These are phyloP conservation scores for Saksenaea vasiformis DNA, from an alignment of 371 early-diverging fungal species.

Conservation along the genomic window DNA sequence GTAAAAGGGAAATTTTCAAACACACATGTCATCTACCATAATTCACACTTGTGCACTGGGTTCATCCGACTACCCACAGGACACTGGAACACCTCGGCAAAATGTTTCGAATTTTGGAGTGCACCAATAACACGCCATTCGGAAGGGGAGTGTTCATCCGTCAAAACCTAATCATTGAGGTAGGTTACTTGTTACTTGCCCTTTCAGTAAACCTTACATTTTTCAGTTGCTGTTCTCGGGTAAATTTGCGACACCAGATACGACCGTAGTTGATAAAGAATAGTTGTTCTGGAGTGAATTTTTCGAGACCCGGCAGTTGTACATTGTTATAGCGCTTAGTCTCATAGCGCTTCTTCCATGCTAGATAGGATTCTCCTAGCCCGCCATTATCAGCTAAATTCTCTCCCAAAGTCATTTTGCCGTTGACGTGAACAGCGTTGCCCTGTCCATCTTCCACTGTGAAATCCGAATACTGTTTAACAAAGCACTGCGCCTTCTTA, in stretches of 20 bases:
- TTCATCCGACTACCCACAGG: constrained; percentile 55
- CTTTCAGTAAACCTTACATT: constrained; percentile 23
- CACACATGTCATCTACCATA: constrained; percentile 40
- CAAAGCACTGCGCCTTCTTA: constrained; percentile 57
- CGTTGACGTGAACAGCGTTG: constrained; percentile 43
- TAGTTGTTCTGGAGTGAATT: constrained; percentile 44
- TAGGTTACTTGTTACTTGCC: neutral
- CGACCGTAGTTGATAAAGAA: constrained; percentile 60
- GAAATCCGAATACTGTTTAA: constrained; percentile 63
- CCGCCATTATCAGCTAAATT: constrained; percentile 84
- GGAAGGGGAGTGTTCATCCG: constrained; percentile 59
- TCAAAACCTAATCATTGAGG: constrained; percentile 25
- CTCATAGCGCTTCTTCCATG: constrained; percentile 13
- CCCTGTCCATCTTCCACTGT: constrained; percentile 29
- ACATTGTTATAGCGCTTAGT: constrained; percentile 38
- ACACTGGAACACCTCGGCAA: constrained; percentile 67
- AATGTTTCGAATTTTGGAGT: constrained; percentile 60
- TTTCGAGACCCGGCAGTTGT: constrained; percentile 56
- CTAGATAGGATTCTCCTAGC: constrained; percentile 34
- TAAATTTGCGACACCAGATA: constrained; percentile 51
- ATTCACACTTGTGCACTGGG: constrained; percentile 49
- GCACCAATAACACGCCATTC: constrained; percentile 64
- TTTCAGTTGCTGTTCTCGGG: constrained; percentile 37
- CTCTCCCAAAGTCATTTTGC: constrained; percentile 66
- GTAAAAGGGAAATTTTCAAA: neutral